Conservation (phyloP, 768 basidiomycete genomes). For the Kwoniella heveanensis region DNA sequence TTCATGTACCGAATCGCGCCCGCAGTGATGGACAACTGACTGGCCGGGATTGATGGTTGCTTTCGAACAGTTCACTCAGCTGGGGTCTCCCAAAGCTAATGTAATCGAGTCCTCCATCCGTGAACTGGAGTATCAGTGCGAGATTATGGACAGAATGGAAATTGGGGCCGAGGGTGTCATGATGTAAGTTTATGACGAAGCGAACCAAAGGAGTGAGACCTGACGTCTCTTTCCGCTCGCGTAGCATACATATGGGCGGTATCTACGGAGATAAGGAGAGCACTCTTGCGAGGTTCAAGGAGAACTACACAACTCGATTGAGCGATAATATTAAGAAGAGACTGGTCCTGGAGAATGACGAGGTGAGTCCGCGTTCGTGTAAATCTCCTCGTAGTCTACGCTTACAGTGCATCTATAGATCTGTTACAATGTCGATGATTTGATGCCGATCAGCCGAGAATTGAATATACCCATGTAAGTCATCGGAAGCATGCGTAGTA, state of each 20-base stretch:
- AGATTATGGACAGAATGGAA: conserved; percentile 80
- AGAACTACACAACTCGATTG: conserved; percentile 66
- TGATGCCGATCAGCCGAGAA: conserved; percentile 83
- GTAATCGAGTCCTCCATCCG: conserved; percentile 76
- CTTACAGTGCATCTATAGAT: no score
- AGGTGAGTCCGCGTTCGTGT: no score
- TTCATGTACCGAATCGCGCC: neutral
- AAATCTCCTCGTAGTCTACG: no score
- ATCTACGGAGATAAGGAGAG: conserved; percentile 77
- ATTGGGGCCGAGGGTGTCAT: conserved; percentile 81
- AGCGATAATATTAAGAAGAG: conserved; percentile 68
- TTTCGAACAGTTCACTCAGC: conserved; percentile 58
- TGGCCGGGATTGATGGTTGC: neutral
- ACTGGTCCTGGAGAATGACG: conserved; percentile 91
- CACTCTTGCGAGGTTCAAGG: conserved; percentile 72
- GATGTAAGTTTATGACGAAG: conserved; percentile 62
- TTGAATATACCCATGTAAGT: conserved; percentile 67
- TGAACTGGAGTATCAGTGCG: conserved; percentile 81
- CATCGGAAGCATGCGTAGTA: conserved; percentile 43
- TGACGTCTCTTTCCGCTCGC: neutral
- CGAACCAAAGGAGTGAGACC: no score
- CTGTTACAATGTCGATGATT: conserved; percentile 85
- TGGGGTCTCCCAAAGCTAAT: conserved; percentile 74
- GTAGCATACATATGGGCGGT: conserved; percentile 66
- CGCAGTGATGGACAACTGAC: neutral